Evolutionary conservation across 352 stramenopile genomes (phyloP), one percentile per base, ranked within the genome.

Genomic region (Stephanocyclus meneghinianus): DNA sequence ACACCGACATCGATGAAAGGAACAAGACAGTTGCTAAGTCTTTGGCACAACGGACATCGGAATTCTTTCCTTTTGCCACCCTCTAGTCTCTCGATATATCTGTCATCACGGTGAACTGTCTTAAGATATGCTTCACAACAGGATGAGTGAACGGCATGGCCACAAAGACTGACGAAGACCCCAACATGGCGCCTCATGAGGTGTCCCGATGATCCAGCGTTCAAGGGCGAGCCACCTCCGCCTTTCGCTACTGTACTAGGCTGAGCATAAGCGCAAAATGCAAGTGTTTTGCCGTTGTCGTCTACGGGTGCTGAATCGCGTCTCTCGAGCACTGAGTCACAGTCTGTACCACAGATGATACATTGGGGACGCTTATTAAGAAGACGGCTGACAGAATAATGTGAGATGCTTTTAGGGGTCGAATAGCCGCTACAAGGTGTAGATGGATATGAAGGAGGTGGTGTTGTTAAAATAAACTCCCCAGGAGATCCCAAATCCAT

Each of bases 41-140:
- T 95, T 80, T 98, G 98, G 87, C 96, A 99, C 15, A 98, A 74
- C 4, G 96, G 96, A 80, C 96, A 99, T 35, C 97, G 82, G 75
- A 98, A 98, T 74, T 99, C 95, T 71, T 96, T 95, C 81, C 96
- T 95, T 29, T 95, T 97, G 11, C 71, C 71, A 29, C 71, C 76
- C 29, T 84, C 82, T 11, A 80, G 50, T 56, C 87, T 80, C 48
- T 84, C 80, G 30, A 84, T 72, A 16, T 47, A 72, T 32, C 94
- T 95, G 62, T 92, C 81, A 79, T 93, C 81, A 47, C 95, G 89
- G 74, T 98, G 92, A 59, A 95, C 96, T 10, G 94, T 96, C 42
- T 92, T 95, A 51, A 98, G 91, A 67, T 98, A 98, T 29, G 94
- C 95, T 80, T 98, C 95, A 91, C 95, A 98, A 81, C 96, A 99